Conservation (phyloP, 2,329 filamentous ascomycete species). For the Pseudogymnoascus sp. region DNA sequence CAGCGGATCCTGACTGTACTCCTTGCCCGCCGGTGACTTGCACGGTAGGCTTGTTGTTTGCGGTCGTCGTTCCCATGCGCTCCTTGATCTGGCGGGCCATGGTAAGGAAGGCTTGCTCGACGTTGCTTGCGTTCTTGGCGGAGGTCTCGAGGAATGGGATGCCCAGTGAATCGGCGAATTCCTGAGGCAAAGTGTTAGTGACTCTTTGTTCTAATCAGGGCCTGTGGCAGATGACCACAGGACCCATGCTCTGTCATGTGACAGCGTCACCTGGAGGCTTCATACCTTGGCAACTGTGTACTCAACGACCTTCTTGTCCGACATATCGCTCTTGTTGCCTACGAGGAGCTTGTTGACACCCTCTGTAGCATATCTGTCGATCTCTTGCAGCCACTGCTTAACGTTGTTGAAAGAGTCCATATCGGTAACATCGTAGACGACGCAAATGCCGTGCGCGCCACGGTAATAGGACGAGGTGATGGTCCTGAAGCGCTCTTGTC, state of each 20-base stretch:
- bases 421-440: constrained; percentile 99
- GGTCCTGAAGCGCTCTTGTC: constrained; percentile 98
- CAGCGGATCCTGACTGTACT: constrained; percentile 76
- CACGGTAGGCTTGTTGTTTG: constrained; percentile 96
- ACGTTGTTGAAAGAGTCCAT: constrained; percentile 99
- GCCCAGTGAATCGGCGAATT: constrained; percentile 96
- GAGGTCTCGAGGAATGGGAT: constrained; percentile 99
- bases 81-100: constrained; percentile 99
- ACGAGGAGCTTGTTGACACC: constrained; percentile 99
- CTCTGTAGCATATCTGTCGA: constrained; percentile 97
- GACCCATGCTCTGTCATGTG: constrained; percentile 12
- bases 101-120: constrained; percentile 98
- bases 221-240: constrained; percentile 6
- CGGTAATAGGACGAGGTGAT: constrained; percentile 99
- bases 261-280: constrained; percentile 22
- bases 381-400: constrained; percentile 99
- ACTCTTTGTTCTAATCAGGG: background rate
- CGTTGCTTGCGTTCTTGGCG: constrained; percentile 98
- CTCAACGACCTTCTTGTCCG: constrained; percentile 99
- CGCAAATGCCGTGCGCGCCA: constrained; percentile 97
- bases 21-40: constrained; percentile 93
- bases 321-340: constrained; percentile 99
- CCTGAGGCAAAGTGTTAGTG: constrained; percentile 44
- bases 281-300: constrained; percentile 98
- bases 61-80: constrained; percentile 92